Conservation (phyloP, 257 asterid genomes). For the Eucommia ulmoides region DNA sequence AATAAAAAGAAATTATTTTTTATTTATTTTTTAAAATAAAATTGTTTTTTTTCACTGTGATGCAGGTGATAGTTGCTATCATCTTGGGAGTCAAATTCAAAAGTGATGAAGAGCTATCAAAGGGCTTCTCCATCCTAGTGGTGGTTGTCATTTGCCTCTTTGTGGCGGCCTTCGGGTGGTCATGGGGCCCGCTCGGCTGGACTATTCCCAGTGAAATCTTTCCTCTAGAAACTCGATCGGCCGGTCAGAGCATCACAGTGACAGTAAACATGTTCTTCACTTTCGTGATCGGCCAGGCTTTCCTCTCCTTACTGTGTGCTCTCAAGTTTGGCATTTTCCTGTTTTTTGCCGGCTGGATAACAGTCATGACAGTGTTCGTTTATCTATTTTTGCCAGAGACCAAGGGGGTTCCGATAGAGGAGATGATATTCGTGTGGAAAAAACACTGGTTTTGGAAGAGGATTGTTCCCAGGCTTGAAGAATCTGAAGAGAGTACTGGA, state of each 20-base stretch:
- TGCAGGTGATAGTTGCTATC: slow-evolving; percentile 17
- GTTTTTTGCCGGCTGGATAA: slow-evolving; percentile 28
- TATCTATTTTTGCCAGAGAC: slow-evolving; percentile 27
- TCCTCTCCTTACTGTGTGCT: slow-evolving; percentile 26
- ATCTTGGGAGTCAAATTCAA: slow-evolving; percentile 15
- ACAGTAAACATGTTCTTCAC: slow-evolving; percentile 33
- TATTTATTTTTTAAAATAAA: too few species aligned
- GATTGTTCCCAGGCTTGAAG: slow-evolving; percentile 7
- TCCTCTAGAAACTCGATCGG: slow-evolving; percentile 26
- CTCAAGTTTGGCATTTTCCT: slow-evolving; percentile 31
- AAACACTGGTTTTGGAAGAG: slow-evolving; percentile 29
- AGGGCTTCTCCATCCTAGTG: slow-evolving; percentile 9
- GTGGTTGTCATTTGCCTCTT: slow-evolving; percentile 16
- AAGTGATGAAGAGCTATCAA: slow-evolving; percentile 10
- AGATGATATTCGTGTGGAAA: slow-evolving; percentile 23
- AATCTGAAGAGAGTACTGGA: background rate
- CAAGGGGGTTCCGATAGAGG: slow-evolving; percentile 31
- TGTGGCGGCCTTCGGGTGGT: slow-evolving; percentile 21
- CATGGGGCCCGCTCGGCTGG: slow-evolving; percentile 40
- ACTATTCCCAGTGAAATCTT: slow-evolving; percentile 31
- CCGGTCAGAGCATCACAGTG: slow-evolving; percentile 29
- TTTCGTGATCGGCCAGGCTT: slow-evolving; percentile 23
- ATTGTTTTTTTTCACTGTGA: too few species aligned
- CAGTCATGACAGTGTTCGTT: slow-evolving; percentile 27
- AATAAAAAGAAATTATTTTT: too few species aligned